Conservation (phyloP, 2,329 filamentous ascomycete species). For the Tolypocladium sp. region DNA sequence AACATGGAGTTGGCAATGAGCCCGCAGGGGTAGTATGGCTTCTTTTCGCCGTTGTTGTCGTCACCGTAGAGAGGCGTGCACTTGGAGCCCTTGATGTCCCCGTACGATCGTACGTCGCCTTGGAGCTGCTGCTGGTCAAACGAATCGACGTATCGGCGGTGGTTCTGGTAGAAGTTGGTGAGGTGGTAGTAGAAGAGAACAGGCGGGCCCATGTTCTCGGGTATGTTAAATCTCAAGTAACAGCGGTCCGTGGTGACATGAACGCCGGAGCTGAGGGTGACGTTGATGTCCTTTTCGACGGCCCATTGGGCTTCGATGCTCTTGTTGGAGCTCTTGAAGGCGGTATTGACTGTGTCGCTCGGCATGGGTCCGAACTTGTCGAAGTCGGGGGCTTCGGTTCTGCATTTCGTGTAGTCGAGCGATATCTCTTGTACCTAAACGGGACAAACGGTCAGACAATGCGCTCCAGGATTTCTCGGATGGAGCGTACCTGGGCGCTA, state of each 20-base stretch:
- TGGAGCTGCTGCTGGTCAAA: conserved; percentile 75
- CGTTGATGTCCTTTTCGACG: conserved; percentile 26
- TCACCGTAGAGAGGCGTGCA: conserved; percentile 65
- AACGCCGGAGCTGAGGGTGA: conserved; percentile 29
- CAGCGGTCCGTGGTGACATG: conserved; percentile 45
- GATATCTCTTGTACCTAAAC: conserved; percentile 76
- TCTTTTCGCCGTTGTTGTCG: conserved; percentile 29
- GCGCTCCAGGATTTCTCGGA: not conserved
- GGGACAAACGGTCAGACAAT: conserved; percentile 5
- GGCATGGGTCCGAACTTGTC: conserved; percentile 42
- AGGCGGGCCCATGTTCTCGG: conserved; percentile 68
- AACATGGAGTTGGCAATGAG: conserved; percentile 95
- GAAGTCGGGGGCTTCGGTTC: conserved; percentile 38
- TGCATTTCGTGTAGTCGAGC: conserved; percentile 84
- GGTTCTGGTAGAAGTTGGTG: conserved; percentile 98
- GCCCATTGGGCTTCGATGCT: conserved; percentile 32
- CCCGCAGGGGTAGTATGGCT: conserved; percentile 87
- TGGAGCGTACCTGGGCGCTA: conserved; percentile 58
- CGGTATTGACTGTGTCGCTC: conserved; percentile 46
- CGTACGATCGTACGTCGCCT: conserved; percentile 53
- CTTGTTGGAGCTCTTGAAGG: conserved; percentile 56
- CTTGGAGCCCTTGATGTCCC: conserved; percentile 55
- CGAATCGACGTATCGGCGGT: conserved; percentile 89
- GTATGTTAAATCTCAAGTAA: conserved; percentile 68
- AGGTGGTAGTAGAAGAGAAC: conserved; percentile 92